These are phyloP conservation scores for Hypoxylon trugodes DNA, from an alignment of 495 filamentous ascomycete genomes.

Conservation along the genomic window DNA sequence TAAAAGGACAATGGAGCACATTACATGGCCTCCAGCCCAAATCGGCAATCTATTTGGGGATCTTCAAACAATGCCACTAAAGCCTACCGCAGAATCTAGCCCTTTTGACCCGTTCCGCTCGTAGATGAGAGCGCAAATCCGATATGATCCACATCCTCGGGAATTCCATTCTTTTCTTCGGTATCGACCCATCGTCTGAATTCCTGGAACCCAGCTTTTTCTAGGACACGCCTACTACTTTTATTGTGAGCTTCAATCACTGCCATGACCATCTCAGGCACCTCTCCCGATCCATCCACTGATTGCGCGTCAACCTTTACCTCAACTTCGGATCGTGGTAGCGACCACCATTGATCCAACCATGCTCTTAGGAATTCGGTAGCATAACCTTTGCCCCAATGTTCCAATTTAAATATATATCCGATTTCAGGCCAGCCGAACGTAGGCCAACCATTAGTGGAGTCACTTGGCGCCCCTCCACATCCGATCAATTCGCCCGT, in stretches of 20 bases:
- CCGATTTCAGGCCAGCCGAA: constrained; percentile 49
- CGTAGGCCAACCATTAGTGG: neutral
- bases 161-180: constrained; percentile 18
- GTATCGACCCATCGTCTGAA: constrained; percentile 42
- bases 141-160: neutral
- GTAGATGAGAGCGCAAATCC: constrained; percentile 25
- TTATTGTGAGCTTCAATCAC: constrained; percentile 37
- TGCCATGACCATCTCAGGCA: constrained; percentile 45
- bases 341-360: constrained; percentile 42
- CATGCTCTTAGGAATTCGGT: constrained; percentile 49
- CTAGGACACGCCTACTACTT: constrained; percentile 45
- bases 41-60: neutral
- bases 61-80: neutral
- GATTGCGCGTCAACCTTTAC: constrained; percentile 36
- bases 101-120: constrained; percentile 8
- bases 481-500: constrained; percentile 42
- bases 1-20: neutral
- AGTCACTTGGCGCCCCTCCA: constrained; percentile 25
- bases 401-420: constrained; percentile 49
- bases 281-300: constrained; percentile 28
- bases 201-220: constrained; percentile 48
- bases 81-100: neutral
- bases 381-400: constrained; percentile 49
- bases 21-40: neutral
- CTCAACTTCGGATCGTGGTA: constrained; percentile 47